Evolutionary conservation across 2,329 filamentous ascomycete species (phyloP).

Genomic region (Cordyceps cateniannulata): DNA sequence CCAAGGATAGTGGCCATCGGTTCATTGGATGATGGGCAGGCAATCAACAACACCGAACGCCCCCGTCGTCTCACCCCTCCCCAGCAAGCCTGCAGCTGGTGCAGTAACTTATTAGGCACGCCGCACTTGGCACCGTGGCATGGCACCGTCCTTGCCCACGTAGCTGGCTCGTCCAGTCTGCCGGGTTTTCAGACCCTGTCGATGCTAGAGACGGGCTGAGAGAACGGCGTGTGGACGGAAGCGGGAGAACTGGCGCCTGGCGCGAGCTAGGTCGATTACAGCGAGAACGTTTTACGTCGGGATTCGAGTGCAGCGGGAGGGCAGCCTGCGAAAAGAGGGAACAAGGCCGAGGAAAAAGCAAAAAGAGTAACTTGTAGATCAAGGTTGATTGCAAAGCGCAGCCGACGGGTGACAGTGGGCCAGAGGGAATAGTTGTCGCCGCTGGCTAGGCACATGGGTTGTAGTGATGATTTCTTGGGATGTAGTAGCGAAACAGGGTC

Average conservation of each 20-base stretch:
- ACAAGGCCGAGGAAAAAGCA: neutral
- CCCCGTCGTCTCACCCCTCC: neutral
- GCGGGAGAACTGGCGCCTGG: neutral
- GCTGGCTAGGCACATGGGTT: too few species aligned
- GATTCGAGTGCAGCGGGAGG: neutral
- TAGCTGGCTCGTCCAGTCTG: neutral
- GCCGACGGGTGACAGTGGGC: slow-evolving; percentile 1
- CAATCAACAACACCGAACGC: neutral
- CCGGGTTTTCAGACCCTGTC: neutral
- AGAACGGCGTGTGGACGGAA: neutral
- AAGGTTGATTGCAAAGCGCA: neutral
- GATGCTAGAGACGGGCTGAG: neutral
- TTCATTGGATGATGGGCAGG: neutral
- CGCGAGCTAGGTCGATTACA: neutral
- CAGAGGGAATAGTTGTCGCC: neutral
- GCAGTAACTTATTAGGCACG: neutral
- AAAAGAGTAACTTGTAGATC: neutral
- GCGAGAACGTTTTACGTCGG: neutral
- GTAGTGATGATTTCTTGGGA: neutral
- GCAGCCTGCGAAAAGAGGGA: neutral
- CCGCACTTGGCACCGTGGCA: neutral
- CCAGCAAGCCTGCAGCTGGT: neutral
- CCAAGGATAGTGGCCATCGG: slow-evolving; percentile 1
- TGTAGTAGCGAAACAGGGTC: neutral
- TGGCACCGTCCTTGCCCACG: too few species aligned